These are phyloP conservation scores for Physcomitrellopsis africana DNA, from an alignment of 225 moss, liverwort and hornwort species.

Conservation along the genomic window DNA sequence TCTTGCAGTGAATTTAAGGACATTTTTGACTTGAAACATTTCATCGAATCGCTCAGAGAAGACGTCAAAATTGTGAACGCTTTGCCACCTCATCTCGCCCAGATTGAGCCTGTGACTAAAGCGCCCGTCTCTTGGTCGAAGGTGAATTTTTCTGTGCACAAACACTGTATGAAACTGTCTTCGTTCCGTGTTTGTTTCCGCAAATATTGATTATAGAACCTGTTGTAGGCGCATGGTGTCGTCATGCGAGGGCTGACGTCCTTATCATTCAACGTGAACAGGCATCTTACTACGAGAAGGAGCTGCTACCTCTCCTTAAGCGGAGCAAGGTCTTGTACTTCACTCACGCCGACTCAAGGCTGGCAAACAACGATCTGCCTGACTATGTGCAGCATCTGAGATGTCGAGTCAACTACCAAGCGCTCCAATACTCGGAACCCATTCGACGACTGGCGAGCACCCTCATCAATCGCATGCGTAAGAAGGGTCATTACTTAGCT, in stretches of 20 bases:
- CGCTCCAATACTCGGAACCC: slow-evolving; percentile 65
- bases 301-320: slow-evolving; percentile 57
- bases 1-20: slow-evolving; percentile 87
- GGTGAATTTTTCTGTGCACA: slow-evolving; percentile 38
- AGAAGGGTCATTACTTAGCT: slow-evolving; percentile 65
- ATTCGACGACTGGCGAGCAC: slow-evolving; percentile 61
- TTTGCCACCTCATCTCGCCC: slow-evolving; percentile 65
- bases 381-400: slow-evolving; percentile 70
- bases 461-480: slow-evolving; percentile 52
- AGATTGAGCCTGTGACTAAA: slow-evolving; percentile 55
- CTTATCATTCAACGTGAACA: slow-evolving; percentile 32
- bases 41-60: slow-evolving; percentile 72
- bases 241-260: not conserved
- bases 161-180: not conserved
- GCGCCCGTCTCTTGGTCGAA: slow-evolving; percentile 97
- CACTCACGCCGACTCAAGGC: slow-evolving; percentile 72
- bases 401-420: slow-evolving; percentile 73
- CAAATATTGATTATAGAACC: no score
- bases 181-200: no score
- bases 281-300: slow-evolving; percentile 66
- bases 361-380: slow-evolving; percentile 74
- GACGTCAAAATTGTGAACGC: slow-evolving; percentile 77
- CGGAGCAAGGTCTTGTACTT: slow-evolving; percentile 64
- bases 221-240: no score
- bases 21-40: slow-evolving; percentile 80